A percentile compares a stretch with the other conserved stretches of the same genome.
Conservation (phyloP, 2,329 filamentous ascomycete species). For the Epichloe coenophiala region DNA sequence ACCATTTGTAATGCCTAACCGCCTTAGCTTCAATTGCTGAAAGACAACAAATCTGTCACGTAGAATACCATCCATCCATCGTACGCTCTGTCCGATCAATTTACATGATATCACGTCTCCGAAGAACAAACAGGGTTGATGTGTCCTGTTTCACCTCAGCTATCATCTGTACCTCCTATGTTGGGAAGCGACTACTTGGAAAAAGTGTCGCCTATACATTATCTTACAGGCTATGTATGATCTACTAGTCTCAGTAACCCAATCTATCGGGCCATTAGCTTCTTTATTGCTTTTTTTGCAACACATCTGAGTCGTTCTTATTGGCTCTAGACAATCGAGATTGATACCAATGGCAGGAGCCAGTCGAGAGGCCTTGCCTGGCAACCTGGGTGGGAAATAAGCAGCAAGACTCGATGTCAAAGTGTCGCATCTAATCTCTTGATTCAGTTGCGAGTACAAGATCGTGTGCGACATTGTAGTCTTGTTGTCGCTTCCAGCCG, state of each 20-base stretch:
- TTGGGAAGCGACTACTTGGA: not conserved
- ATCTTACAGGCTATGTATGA: not conserved
- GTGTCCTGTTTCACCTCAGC: not conserved
- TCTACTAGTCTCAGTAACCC: not conserved
- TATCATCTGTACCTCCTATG: not conserved
- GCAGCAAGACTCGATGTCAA: not conserved
- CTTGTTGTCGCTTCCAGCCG: not conserved
- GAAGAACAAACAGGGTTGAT: not conserved
- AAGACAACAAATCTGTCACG: too few relatives aligned
- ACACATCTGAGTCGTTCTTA: not conserved
- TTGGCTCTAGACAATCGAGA: not conserved
- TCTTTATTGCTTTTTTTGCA: not conserved
- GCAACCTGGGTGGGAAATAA: not conserved
- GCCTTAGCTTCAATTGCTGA: not conserved
- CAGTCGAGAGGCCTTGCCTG: not conserved
- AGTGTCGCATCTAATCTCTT: not conserved
- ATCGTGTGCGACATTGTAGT: not conserved
- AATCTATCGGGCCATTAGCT: not conserved
- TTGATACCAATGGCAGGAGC: not conserved
- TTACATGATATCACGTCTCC: not conserved
- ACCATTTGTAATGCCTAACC: not conserved
- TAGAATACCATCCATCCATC: too few relatives aligned
- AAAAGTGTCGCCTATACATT: not conserved
- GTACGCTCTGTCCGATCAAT: not conserved
- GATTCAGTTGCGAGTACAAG: not conserved